Percentiles rank a stretch among this genome's conserved stretches.
phyloP scores from a whole-genome alignment of 2,329 filamentous ascomycete genomes.

The Lecanicillium sp. region DNA sequence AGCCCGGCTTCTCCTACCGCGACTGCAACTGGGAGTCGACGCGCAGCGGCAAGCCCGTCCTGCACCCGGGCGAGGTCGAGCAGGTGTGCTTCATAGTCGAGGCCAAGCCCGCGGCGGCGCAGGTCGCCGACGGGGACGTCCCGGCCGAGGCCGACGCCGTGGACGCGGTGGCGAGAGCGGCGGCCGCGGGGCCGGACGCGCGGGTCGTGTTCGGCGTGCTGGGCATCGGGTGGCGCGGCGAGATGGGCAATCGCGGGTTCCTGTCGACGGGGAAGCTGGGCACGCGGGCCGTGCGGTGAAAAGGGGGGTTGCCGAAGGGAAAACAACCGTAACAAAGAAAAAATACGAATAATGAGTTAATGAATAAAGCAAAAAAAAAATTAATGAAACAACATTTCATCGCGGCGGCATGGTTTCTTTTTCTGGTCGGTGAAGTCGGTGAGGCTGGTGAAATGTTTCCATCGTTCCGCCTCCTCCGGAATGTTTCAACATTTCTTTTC shows the following conservation, averaged over 20 bases:
- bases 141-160: conserved; percentile 18
- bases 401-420: too few species aligned
- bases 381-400: too few species aligned
- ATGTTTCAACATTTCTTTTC: too few species aligned
- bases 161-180: conserved; percentile 23
- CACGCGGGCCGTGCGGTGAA: conserved; percentile 36
- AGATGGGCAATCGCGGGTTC: conserved; percentile 84
- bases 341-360: too few species aligned
- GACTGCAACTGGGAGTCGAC: conserved; percentile 53
- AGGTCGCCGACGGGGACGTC: too few species aligned
- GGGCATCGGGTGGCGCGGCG: conserved; percentile 79
- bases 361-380: too few species aligned
- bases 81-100: conserved; percentile 60
- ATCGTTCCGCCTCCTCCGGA: too few species aligned
- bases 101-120: too few species aligned
- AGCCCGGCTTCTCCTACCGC: conserved; percentile 42
- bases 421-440: too few species aligned
- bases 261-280: conserved; percentile 80
- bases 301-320: too few species aligned
- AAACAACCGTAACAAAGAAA: too few species aligned
- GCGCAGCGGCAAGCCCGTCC: conserved; percentile 39
- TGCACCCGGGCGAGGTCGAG: conserved; percentile 58
- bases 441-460: too few species aligned
- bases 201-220: conserved; percentile 70
- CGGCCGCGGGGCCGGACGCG: conserved; percentile 41